Conservation (phyloP, 768 basidiomycete genomes). For the Phaffia australis region DNA sequence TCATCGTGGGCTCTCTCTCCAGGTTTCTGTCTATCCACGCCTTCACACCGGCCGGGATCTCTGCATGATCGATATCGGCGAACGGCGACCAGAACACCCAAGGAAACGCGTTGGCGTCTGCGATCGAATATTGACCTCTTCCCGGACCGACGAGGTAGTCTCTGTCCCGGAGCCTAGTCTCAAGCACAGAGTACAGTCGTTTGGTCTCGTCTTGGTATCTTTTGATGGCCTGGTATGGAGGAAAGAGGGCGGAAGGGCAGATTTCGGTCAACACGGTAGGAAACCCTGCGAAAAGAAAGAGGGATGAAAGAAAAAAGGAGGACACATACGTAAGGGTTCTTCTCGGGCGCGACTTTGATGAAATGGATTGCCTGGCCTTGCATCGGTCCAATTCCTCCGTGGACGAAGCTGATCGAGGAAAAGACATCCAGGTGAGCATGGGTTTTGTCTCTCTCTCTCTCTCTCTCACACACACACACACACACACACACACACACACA, state of each 20-base stretch:
- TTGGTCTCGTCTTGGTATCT: slow-evolving; percentile 72
- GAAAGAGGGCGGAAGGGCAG: too few species aligned
- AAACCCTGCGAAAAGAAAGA: too few species aligned
- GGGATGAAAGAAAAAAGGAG: too few species aligned
- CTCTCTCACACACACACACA: too few species aligned
- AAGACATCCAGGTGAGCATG: not conserved
- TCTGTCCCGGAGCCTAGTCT: slow-evolving; percentile 59
- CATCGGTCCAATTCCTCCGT: slow-evolving; percentile 55
- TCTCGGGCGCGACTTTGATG: slow-evolving; percentile 51
- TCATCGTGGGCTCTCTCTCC: slow-evolving; percentile 4
- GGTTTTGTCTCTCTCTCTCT: too few species aligned
- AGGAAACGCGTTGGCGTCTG: slow-evolving; percentile 25
- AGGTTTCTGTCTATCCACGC: slow-evolving; percentile 21
- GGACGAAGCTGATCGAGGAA: slow-evolving; percentile 2
- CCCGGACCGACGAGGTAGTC: slow-evolving; percentile 73
- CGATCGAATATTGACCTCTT: slow-evolving; percentile 56
- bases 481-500: too few species aligned
- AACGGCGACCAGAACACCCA: slow-evolving; percentile 20
- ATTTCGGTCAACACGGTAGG: too few species aligned
- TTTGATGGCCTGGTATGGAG: slow-evolving; percentile 31
- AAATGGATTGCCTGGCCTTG: slow-evolving; percentile 55
- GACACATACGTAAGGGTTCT: slow-evolving; percentile 38
- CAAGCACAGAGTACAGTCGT: slow-evolving; percentile 70
- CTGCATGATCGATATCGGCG: slow-evolving; percentile 2
- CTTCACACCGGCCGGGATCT: slow-evolving; percentile 9